Evolutionary conservation across 2,329 filamentous ascomycete species (phyloP).

Genomic region (Ophiocordyceps camponoti-floridani): DNA sequence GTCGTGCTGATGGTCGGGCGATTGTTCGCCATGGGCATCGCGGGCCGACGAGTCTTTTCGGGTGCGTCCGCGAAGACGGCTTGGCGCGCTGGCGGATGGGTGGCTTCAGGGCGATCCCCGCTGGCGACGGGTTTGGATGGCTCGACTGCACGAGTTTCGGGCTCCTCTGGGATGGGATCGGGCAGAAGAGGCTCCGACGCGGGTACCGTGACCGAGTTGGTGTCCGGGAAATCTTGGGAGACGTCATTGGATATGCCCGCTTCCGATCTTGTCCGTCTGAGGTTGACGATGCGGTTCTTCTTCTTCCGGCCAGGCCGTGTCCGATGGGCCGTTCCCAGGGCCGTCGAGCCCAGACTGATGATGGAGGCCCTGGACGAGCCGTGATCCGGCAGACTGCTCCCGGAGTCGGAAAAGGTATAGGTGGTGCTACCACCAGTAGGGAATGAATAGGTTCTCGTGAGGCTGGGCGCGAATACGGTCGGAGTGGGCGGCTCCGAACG

Average conservation of each 20-base stretch:
- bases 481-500: slow-evolving; percentile 40
- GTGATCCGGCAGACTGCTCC: slow-evolving; percentile 43
- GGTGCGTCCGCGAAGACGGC: slow-evolving; percentile 9
- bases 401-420: slow-evolving; percentile 58
- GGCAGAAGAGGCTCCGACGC: slow-evolving; percentile 42
- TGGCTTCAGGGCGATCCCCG: slow-evolving; percentile 23
- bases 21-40: slow-evolving; percentile 1
- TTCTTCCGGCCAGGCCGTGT: slow-evolving; percentile 52
- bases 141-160: slow-evolving; percentile 25
- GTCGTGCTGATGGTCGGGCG: neutral
- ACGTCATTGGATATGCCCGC: slow-evolving; percentile 32
- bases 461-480: slow-evolving; percentile 26
- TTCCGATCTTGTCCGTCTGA: slow-evolving; percentile 44
- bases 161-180: slow-evolving; percentile 40
- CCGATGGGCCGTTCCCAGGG: slow-evolving; percentile 40
- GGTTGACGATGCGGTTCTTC: slow-evolving; percentile 69
- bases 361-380: slow-evolving; percentile 52
- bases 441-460: slow-evolving; percentile 47
- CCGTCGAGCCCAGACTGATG: slow-evolving; percentile 40
- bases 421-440: slow-evolving; percentile 39
- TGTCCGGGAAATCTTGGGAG: slow-evolving; percentile 36
- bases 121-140: slow-evolving; percentile 4
- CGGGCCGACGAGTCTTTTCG: slow-evolving; percentile 8
- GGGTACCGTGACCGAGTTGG: slow-evolving; percentile 36
- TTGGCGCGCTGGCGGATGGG: slow-evolving; percentile 5